phyloP scores from a whole-genome alignment of 2,329 filamentous ascomycete genomes.

The Paracoccidioides brasiliensis region DNA sequence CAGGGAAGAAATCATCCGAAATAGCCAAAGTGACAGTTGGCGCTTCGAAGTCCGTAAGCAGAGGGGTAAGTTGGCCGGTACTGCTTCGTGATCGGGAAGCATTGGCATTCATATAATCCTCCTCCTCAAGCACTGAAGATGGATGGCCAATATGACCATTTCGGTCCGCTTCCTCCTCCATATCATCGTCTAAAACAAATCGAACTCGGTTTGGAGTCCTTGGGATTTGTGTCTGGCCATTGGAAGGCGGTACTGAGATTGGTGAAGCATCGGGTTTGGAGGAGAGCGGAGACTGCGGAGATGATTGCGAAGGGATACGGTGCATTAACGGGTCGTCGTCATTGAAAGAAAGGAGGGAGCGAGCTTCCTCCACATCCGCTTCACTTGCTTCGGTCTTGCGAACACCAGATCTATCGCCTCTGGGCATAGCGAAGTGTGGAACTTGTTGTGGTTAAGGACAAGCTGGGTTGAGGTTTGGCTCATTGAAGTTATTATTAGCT shows the following conservation, averaged over 20 bases:
- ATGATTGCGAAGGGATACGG: constrained; percentile 14
- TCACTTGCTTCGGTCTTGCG: constrained; percentile 21
- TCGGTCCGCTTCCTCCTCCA: constrained; percentile 18
- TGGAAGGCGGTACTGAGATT: constrained; percentile 26
- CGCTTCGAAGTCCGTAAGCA: constrained; percentile 72
- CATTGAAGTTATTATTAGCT: neutral
- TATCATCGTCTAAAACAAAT: constrained; percentile 45
- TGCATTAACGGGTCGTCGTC: constrained; percentile 19
- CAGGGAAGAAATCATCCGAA: constrained; percentile 42
- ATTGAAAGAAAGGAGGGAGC: constrained; percentile 21
- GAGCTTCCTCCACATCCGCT: constrained; percentile 20
- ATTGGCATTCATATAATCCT: constrained; percentile 44
- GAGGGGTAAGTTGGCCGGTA: constrained; percentile 45
- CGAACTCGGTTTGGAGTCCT: constrained; percentile 62
- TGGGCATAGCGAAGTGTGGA: constrained; percentile 28
- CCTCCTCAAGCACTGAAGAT: constrained; percentile 41
- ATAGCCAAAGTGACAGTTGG: constrained; percentile 62
- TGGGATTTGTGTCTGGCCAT: constrained; percentile 43
- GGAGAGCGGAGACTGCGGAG: constrained; percentile 10
- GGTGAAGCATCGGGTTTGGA: constrained; percentile 26
- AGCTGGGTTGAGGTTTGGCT: neutral
- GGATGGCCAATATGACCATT: constrained; percentile 19
- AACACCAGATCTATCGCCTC: constrained; percentile 26
- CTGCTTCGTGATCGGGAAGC: constrained; percentile 26
- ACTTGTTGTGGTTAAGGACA: constrained; percentile 10